A percentile compares a stretch with the other conserved stretches of the same genome.
phyloP scores from a whole-genome alignment of 768 basidiomycete species.

The Porphyrellus cyaneotinctus region DNA sequence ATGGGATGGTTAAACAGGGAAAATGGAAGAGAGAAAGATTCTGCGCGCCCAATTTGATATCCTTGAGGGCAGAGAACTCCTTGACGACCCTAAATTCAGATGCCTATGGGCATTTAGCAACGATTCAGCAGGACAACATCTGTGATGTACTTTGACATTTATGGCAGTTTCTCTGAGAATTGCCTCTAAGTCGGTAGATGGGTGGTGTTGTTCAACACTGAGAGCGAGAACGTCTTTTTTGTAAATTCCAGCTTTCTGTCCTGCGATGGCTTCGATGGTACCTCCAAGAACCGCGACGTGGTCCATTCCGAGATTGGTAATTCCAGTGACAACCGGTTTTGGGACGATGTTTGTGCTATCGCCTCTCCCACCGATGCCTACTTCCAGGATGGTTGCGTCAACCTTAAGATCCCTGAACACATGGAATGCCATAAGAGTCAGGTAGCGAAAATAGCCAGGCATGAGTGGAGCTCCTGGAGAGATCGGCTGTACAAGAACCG shows the following conservation, averaged over 20 bases:
- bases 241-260: slow-evolving; percentile 96
- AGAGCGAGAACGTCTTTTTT: slow-evolving; percentile 90
- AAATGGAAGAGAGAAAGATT: not conserved
- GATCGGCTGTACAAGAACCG: slow-evolving; percentile 38
- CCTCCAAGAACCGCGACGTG: slow-evolving; percentile 85
- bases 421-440: slow-evolving; percentile 91
- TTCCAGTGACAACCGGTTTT: slow-evolving; percentile 81
- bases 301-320: slow-evolving; percentile 89
- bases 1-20: slow-evolving; percentile 3
- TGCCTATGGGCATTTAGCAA: slow-evolving; percentile 37
- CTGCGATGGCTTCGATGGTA: slow-evolving; percentile 84
- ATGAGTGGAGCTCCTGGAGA: slow-evolving; percentile 55
- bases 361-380: slow-evolving; percentile 90
- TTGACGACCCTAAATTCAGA: slow-evolving; percentile 67
- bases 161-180: slow-evolving; percentile 65
- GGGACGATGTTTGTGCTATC: slow-evolving; percentile 97
- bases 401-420: slow-evolving; percentile 78
- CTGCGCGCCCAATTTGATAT: slow-evolving; percentile 57
- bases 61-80: slow-evolving; percentile 43
- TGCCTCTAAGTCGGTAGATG: slow-evolving; percentile 63
- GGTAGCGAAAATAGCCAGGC: slow-evolving; percentile 91
- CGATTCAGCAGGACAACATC: not conserved
- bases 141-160: slow-evolving; percentile 53
- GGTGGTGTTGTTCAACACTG: slow-evolving; percentile 73
- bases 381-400: slow-evolving; percentile 90